Evolutionary conservation across 2,329 filamentous ascomycete genomes (phyloP).

Genomic region (Microsporum canis): DNA sequence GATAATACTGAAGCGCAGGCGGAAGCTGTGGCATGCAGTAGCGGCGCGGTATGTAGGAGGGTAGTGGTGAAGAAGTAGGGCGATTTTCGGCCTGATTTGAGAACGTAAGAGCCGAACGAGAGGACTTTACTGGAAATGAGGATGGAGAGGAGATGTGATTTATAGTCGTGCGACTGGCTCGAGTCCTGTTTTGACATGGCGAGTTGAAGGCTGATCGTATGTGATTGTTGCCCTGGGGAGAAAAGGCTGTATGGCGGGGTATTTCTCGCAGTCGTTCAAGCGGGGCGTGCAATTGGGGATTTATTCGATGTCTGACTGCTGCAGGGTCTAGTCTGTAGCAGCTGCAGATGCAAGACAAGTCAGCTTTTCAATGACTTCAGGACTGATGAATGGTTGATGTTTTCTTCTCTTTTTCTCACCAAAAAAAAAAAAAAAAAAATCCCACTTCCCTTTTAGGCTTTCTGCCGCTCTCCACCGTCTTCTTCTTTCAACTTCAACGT

Average conservation of each 20-base stretch:
- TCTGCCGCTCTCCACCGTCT: neutral
- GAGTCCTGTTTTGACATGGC: constrained; percentile 1
- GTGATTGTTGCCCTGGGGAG: neutral
- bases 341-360: neutral
- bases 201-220: neutral
- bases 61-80: constrained; percentile 99
- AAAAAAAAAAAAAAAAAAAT: neutral
- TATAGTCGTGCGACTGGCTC: constrained; percentile 19
- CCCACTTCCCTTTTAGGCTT: neutral
- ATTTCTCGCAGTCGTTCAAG: neutral
- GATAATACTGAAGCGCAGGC: constrained; percentile 57
- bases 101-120: constrained; percentile 43
- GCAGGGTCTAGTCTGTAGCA: neutral
- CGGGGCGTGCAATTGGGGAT: neutral
- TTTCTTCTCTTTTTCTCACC: neutral
- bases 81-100: constrained; percentile 82
- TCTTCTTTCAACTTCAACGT: neutral
- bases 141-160: constrained; percentile 28
- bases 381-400: neutral
- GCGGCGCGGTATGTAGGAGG: constrained; percentile 69
- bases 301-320: neutral
- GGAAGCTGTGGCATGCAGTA: constrained; percentile 64
- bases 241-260: neutral
- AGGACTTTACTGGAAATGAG: constrained; percentile 33
- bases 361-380: neutral